Conservation (phyloP, 2,329 filamentous ascomycete genomes). For the Hymenoscyphus scutula region DNA sequence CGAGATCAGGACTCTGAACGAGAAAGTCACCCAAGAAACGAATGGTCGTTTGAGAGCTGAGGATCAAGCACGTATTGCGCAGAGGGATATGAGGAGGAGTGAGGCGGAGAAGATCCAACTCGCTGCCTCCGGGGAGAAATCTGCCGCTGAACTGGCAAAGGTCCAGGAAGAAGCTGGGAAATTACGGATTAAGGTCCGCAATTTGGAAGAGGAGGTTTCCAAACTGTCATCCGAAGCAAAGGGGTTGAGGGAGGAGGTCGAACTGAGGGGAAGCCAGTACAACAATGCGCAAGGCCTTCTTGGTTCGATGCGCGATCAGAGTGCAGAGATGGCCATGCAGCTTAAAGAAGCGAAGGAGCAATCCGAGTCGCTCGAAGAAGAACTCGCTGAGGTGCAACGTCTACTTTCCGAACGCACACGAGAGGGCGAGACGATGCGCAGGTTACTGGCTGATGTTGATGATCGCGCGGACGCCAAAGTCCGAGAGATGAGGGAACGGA, state of each 20-base stretch:
- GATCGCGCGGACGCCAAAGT: slow-evolving; percentile 76
- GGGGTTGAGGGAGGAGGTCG: slow-evolving; percentile 71
- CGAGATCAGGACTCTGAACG: slow-evolving; percentile 75
- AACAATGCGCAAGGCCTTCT: slow-evolving; percentile 80
- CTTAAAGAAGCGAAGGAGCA: slow-evolving; percentile 84
- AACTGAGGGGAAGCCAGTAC: slow-evolving; percentile 83
- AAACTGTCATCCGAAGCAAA: slow-evolving; percentile 67
- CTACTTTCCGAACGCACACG: slow-evolving; percentile 83
- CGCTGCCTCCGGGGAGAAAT: slow-evolving; percentile 69
- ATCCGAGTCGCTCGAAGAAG: slow-evolving; percentile 85
- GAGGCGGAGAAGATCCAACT: slow-evolving; percentile 80
- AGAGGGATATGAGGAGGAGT: slow-evolving; percentile 73
- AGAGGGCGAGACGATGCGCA: slow-evolving; percentile 92
- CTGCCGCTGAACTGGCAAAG: slow-evolving; percentile 65
- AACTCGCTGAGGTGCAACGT: slow-evolving; percentile 82
- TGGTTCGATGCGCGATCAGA: slow-evolving; percentile 90
- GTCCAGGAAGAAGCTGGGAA: slow-evolving; percentile 71
- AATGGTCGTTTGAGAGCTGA: slow-evolving; percentile 71
- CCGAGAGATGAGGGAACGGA: slow-evolving; percentile 81
- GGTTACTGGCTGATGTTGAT: slow-evolving; percentile 83
- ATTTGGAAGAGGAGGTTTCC: slow-evolving; percentile 71
- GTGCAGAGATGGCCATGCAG: slow-evolving; percentile 81
- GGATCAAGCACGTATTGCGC: slow-evolving; percentile 70
- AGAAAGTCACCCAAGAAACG: slow-evolving; percentile 74
- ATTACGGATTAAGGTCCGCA: slow-evolving; percentile 58